A percentile compares a stretch with the other conserved stretches of the same genome.
phyloP scores from a whole-genome alignment of 2,329 filamentous ascomycete genomes.

The Alternaria arbusti region DNA sequence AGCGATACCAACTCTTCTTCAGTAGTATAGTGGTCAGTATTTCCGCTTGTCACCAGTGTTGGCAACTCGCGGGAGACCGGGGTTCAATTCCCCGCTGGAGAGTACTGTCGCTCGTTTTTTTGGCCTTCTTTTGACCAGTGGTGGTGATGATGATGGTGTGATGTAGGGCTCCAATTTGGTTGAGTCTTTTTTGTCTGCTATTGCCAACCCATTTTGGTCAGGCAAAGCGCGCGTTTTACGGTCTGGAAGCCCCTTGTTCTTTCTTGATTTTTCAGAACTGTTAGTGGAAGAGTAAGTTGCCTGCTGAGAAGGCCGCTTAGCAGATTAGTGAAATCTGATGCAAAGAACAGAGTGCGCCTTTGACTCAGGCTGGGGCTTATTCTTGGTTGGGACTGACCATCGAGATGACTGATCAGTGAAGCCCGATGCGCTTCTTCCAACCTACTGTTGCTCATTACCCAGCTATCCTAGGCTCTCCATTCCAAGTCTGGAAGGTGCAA shows the following conservation, averaged over 20 bases:
- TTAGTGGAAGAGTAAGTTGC: no score
- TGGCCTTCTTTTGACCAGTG: background rate
- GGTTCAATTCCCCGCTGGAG: slow-evolving; percentile 2
- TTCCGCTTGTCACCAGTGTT: background rate
- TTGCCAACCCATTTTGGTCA: no score
- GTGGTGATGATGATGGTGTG: background rate
- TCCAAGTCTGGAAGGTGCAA: background rate
- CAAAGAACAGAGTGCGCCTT: no score
- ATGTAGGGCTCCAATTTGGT: background rate
- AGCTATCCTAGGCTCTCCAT: background rate
- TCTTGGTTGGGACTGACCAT: no score
- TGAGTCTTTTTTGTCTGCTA: background rate
- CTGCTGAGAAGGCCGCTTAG: no score
- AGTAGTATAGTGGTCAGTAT: slow-evolving; percentile 5
- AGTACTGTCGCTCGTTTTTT: background rate
- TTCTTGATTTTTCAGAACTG: no score
- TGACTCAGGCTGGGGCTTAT: no score
- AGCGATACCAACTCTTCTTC: background rate
- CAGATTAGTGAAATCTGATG: no score
- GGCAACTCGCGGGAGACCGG: background rate
- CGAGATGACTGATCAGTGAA: background rate
- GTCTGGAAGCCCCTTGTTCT: no score
- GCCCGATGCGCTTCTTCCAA: background rate
- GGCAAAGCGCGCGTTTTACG: no score
- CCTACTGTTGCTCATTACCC: background rate